Base-by-base conservation (phyloP, 1,284 basidiomycete species). In the Ceratobasidium sp. region DNA sequence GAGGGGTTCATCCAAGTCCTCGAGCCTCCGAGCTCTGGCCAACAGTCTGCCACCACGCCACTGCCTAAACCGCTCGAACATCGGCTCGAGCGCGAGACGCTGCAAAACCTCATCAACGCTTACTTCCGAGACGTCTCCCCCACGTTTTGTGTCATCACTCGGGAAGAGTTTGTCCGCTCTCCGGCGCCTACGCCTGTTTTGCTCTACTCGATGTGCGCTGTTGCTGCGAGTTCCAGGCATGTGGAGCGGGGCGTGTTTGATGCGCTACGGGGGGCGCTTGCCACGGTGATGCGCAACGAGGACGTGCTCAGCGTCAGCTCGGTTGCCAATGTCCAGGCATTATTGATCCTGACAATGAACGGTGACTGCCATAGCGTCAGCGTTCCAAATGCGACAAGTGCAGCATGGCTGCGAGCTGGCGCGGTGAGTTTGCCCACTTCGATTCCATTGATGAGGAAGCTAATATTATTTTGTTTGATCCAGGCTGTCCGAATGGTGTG, bases 121-220 rank as follows among this genome's bases (percentile, higher is more conserved):
- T 98, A 96, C 84, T 98, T 98, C 82, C 86, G 88, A 24, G 90
- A 95, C 53, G 86, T 97, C 64, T 89, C 92, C 0, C 92, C 92
- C n/a, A 85, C 94, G 61, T 88, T 97, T 76, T 96, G 96, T 24
- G 87, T 98, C 77, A 87, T 98, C 75, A 94, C 93, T 19, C 89
- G 92, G 80, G 86, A 88, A 59, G 96, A 98, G 80, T 81, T 80
- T 59, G 83, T 84, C 19, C 88, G 83, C 24, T 76, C 83, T 68
- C 85, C 88, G 34, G 90, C 89, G 11, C 92, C 93, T 0, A 86
- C 92, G 16, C 91, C 93, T 1, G 86, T 96, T 49, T 83, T 98
- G 75, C 87, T 98, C 29, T 98, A 98, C 82, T 90, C 94, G 48
- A 95, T 98, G 81, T 98, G 95, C 82, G 90, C 95, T 46, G 89